Base-by-base conservation (phyloP, 2,329 filamentous ascomycete species). In the Ascochyta lentis region DNA sequence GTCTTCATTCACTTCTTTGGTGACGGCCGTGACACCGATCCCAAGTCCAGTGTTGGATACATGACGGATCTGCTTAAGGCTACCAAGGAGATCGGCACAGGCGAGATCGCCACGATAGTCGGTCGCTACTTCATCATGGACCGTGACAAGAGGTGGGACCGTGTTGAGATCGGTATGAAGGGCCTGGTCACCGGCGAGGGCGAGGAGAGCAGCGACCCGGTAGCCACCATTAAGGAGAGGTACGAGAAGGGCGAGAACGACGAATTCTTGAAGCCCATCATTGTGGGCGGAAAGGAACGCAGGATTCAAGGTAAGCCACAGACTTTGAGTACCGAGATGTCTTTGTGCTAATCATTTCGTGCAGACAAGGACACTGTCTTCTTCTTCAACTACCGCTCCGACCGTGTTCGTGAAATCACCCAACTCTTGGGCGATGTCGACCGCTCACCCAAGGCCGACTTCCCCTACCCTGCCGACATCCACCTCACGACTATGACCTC, bases 341-440 rank as follows among this genome's bases (percentile, higher is more conserved):
- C 67, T 61, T 39, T 26, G 41, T 47, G 50, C 66, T 74, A 66
- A 74, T 62, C 56, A 42, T 51, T 58, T 51, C 46, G 58, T 55
- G 47, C 63, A 92, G 92, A 98, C 73, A 84, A 90, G 65, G 95
- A 99, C 75, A 94, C 92, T 49, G 85, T 98, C 70, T 98, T 98
- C 86, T 98, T 98, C 87, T 99, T 99, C 90, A 99, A 99, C 87
- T 99, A 99, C 85, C 92, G 95, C 72, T 98, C 95, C 54, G 95
- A 99, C 77, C 93, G 95, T 77, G 94, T 94, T 49, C 91, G 95
- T 68, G 95, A 99, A 79, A 90, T 99, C 76, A 96, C 92, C 45
- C 95, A 98, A 80, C 85, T 99, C 40, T 83, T 99, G 51, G 95
- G 95, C 67, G 90, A 90, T 76, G 88, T 94, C 73, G 95, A 99